Conservation (phyloP, 805 yeast species). For the Debaryomyces maramus region DNA sequence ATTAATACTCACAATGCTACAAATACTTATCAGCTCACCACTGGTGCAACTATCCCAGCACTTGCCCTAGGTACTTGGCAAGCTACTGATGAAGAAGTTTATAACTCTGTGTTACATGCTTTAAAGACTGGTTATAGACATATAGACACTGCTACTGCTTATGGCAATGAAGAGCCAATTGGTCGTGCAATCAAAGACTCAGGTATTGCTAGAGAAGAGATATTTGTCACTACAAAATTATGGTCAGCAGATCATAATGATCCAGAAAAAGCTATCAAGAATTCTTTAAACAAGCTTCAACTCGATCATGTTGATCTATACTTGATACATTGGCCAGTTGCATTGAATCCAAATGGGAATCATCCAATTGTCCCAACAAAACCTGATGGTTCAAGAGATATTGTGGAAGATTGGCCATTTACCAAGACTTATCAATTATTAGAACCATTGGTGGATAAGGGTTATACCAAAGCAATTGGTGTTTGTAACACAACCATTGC, state of each 20-base stretch:
- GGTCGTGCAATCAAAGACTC: slow-evolving; percentile 52
- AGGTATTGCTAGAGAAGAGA: slow-evolving; percentile 60
- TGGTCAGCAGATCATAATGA: slow-evolving; percentile 6
- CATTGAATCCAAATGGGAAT: slow-evolving; percentile 11
- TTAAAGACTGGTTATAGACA: slow-evolving; percentile 67
- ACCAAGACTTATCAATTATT: slow-evolving; percentile 50
- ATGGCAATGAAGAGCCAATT: slow-evolving; percentile 62
- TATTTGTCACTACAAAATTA: slow-evolving; percentile 50
- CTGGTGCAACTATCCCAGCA: slow-evolving; percentile 12
- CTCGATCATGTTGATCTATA: slow-evolving; percentile 74
- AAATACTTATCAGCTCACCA: not conserved
- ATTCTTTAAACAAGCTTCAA: slow-evolving; percentile 59
- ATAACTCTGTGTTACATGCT: slow-evolving; percentile 36
- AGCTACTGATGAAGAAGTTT: slow-evolving; percentile 11
- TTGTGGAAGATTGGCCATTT: slow-evolving; percentile 34
- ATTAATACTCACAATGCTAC: slow-evolving; percentile 1
- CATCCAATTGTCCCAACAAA: slow-evolving; percentile 31
- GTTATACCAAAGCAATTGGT: slow-evolving; percentile 51
- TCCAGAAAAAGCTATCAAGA: slow-evolving; percentile 31
- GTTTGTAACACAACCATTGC: slow-evolving; percentile 50
- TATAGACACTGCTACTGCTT: slow-evolving; percentile 69
- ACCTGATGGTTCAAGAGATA: slow-evolving; percentile 24
- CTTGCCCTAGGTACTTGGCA: slow-evolving; percentile 21
- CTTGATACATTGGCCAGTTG: slow-evolving; percentile 76
- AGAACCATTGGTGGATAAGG: slow-evolving; percentile 27